Evolutionary conservation across 148 eudicot species (phyloP), one percentile per base, ranked within the genome.

Genomic region (Fagopyrum esculentum): DNA sequence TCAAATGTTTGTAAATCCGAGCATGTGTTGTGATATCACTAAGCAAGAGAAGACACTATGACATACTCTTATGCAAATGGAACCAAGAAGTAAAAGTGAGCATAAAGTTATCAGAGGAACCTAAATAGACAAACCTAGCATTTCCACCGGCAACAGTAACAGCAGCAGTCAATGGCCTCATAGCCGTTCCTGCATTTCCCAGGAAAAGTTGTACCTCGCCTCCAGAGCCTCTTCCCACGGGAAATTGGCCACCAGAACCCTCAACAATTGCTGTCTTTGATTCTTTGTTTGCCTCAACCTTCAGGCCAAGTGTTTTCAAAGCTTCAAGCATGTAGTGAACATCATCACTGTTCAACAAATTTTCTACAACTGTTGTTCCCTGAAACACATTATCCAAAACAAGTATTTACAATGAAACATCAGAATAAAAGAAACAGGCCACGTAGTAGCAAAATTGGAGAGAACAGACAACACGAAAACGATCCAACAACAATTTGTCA

Each of bases 171-270:
- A 95, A 83, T 30, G 97, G 98, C 29, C 98, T 91, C 98, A 95
- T 95, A 12, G 98, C 98, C 51, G 97, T 95, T 82, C 98, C 98
- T 10, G 98, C 97, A 86, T 95, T 94, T 73, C 98, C 98, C 69
- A 92, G 88, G 86, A 94, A 94, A 75, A 94, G 93, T 77, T 90
- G 85, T 82, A 95, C 76, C 76, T 92, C 97, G 49, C 76, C 86
- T 43, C 48, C 83, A 72, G 90, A 74, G 71, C 85, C 92, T 84
- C 84, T 87, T 47, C 92, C 96, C 13, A 79, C 93, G 63, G 97
- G 99, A 81, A 95, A 95, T 26, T 80, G 71, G 75, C 99, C 97
- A 74, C 94, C 88, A 75, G 88, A 92, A 82, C 99, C 97, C 85
- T 88, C 96, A 45, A 95, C 97, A 35, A 83, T 46, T 74, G 97